Evolutionary conservation across 768 basidiomycete genomes (phyloP).

Genomic region (Psilocybe azurescens): DNA sequence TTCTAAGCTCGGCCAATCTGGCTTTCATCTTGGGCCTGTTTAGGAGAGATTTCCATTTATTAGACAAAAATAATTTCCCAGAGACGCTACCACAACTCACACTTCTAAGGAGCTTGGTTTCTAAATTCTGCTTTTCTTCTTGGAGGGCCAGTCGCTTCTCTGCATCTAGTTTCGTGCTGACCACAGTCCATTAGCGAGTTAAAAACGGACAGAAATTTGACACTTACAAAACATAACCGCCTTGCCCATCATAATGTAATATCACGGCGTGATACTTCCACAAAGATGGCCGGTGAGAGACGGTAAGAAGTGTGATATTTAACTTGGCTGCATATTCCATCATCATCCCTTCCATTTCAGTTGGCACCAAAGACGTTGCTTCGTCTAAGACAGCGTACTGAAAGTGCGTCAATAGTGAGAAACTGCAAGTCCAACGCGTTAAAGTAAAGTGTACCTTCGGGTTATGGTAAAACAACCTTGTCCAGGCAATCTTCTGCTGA

Average conservation of each 20-base stretch:
- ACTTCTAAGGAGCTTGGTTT: slow-evolving; percentile 88
- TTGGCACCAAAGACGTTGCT: slow-evolving; percentile 92
- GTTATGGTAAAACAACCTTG: slow-evolving; percentile 91
- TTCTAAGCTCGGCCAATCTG: slow-evolving; percentile 69
- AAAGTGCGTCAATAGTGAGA: neutral
- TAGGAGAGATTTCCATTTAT: no score
- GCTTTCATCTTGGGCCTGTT: slow-evolving; percentile 81
- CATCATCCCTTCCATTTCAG: slow-evolving; percentile 92
- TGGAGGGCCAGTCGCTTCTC: slow-evolving; percentile 89
- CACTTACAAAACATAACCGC: slow-evolving; percentile 88
- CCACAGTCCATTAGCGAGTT: neutral
- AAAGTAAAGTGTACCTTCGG: slow-evolving; percentile 67
- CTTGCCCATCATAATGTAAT: slow-evolving; percentile 92
- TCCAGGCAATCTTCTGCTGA: slow-evolving; percentile 98
- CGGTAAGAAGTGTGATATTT: slow-evolving; percentile 92
- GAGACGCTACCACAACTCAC: slow-evolving; percentile 47
- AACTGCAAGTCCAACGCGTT: neutral
- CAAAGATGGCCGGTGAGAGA: slow-evolving; percentile 92
- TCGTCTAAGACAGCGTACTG: slow-evolving; percentile 98
- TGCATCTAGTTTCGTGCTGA: slow-evolving; percentile 86
- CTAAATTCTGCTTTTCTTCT: slow-evolving; percentile 91
- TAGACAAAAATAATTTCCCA: neutral
- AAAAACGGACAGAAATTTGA: slow-evolving; percentile 9
- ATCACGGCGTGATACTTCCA: slow-evolving; percentile 94
- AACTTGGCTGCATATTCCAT: slow-evolving; percentile 90